Conservation (phyloP, 805 yeast genomes). For the Starmera dryadoides region DNA sequence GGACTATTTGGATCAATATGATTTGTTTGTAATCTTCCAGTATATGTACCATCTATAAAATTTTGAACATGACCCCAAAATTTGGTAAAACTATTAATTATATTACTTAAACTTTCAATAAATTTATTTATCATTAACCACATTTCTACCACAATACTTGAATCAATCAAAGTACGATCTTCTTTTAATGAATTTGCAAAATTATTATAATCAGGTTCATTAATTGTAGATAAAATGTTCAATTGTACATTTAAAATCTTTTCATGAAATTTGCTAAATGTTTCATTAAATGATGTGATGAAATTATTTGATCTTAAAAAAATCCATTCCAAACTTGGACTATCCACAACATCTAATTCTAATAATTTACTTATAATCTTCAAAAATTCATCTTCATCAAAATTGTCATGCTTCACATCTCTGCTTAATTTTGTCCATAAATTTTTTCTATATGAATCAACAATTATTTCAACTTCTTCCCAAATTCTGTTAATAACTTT, state of each 20-base stretch:
- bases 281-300: slow-evolving; percentile 29
- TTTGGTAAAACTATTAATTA: slow-evolving; percentile 33
- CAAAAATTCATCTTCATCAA: slow-evolving; percentile 24
- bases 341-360: slow-evolving; percentile 56
- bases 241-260: slow-evolving; percentile 33
- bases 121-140: slow-evolving; percentile 46
- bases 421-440: slow-evolving; percentile 41
- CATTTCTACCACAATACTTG: slow-evolving; percentile 49
- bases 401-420: slow-evolving; percentile 9
- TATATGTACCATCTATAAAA: slow-evolving; percentile 43
- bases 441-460: slow-evolving; percentile 45
- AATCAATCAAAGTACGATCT: slow-evolving; percentile 34
- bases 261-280: slow-evolving; percentile 32
- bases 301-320: slow-evolving; percentile 38
- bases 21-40: slow-evolving; percentile 24
- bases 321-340: slow-evolving; percentile 62
- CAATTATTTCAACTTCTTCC: slow-evolving; percentile 44
- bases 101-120: slow-evolving; percentile 31
- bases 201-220: slow-evolving; percentile 25
- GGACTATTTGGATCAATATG: slow-evolving; percentile 25
- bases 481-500: slow-evolving; percentile 45
- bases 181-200: slow-evolving; percentile 13
- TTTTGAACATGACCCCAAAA: slow-evolving; percentile 51
- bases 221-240: slow-evolving; percentile 31
- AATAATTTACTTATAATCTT: slow-evolving; percentile 45